Evolutionary conservation across 768 basidiomycete species (phyloP).

Genomic region (Hygrophoropsis aurantiaca): DNA sequence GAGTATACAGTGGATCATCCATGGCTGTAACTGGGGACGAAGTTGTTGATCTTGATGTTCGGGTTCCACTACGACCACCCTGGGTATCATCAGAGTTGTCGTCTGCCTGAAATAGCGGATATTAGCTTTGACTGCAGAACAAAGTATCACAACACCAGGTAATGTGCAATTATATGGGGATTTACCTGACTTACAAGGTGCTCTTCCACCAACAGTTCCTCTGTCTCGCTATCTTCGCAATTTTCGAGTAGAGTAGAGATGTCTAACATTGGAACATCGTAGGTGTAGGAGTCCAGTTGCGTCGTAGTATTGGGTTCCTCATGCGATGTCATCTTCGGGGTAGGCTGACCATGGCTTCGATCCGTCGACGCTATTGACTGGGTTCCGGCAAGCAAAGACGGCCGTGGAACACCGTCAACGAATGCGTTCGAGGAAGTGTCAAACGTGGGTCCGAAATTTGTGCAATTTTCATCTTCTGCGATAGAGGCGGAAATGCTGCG

Average conservation of each 20-base stretch:
- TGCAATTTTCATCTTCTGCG: too few species aligned
- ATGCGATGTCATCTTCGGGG: neutral
- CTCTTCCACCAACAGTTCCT: constrained; percentile 8
- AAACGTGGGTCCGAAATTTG: too few species aligned
- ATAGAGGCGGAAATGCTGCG: too few species aligned
- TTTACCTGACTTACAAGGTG: constrained; percentile 17
- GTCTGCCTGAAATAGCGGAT: too few species aligned
- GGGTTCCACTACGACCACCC: constrained; percentile 6
- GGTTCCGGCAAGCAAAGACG: constrained; percentile 4
- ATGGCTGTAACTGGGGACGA: neutral
- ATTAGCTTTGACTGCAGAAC: too few species aligned
- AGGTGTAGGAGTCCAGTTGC: neutral
- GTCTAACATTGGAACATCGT: neutral
- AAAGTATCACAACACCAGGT: too few species aligned
- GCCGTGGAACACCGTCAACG: neutral
- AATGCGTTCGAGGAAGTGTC: too few species aligned
- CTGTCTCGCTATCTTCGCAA: constrained; percentile 17
- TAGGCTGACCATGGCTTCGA: neutral
- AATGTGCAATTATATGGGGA: neutral
- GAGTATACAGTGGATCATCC: constrained; percentile 25
- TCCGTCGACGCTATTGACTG: constrained; percentile 2
- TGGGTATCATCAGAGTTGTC: neutral
- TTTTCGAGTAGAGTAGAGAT: constrained; percentile 18
- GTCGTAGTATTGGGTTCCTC: constrained; percentile 2
- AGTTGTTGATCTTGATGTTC: neutral